Conservation (phyloP, 2,329 filamentous ascomycete genomes). For the Claviceps monticola region DNA sequence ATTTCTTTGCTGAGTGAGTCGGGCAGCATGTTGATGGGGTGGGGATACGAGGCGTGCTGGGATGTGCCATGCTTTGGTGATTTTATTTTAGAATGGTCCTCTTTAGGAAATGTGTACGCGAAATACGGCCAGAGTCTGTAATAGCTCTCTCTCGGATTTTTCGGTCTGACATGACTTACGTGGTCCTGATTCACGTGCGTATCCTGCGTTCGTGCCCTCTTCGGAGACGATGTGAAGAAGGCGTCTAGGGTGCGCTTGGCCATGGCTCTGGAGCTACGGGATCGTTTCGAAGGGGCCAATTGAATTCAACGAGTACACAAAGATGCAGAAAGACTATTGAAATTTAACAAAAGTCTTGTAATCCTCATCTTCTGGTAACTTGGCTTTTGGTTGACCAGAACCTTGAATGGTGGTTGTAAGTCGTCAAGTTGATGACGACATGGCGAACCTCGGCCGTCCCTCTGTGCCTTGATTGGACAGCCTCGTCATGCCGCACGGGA, state of each 20-base stretch:
- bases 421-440: constrained; percentile 3
- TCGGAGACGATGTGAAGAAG: constrained; percentile 39
- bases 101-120: too few relatives aligned
- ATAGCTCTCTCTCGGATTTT: fast-evolving
- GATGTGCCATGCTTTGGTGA: constrained; percentile 9
- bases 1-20: constrained; percentile 24
- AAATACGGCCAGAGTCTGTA: background rate
- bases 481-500: background rate
- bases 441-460: background rate
- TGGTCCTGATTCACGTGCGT: constrained; percentile 1
- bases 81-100: background rate
- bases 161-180: background rate
- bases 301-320: background rate
- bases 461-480: background rate
- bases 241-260: constrained; percentile 46
- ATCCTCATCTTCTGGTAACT: background rate
- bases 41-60: constrained; percentile 33
- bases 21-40: constrained; percentile 33
- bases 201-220: constrained; percentile 8
- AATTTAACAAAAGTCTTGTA: background rate
- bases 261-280: constrained; percentile 5
- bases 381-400: background rate
- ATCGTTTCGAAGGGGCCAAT: background rate
- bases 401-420: background rate
- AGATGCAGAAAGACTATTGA: too few relatives aligned